phyloP scores from a whole-genome alignment of 495 filamentous ascomycete genomes.

The Bombardia bombarda region DNA sequence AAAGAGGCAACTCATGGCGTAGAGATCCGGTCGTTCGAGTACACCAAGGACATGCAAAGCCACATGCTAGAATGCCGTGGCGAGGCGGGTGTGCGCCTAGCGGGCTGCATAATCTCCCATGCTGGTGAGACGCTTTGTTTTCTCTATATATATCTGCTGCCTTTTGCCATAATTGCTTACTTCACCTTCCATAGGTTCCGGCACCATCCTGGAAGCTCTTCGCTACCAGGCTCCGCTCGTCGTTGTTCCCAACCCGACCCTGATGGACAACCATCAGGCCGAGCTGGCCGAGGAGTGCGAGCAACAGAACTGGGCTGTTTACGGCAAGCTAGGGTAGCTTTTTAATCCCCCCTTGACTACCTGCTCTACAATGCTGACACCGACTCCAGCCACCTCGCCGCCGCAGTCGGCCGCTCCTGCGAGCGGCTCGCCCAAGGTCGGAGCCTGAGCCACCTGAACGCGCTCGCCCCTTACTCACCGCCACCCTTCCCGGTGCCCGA shows the following conservation, averaged over 20 bases:
- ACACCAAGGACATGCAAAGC: conserved; percentile 45
- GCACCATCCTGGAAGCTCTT: conserved; percentile 78
- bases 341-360: background rate
- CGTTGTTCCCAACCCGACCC: conserved; percentile 73
- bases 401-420: conserved; percentile 15
- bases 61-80: conserved; percentile 44
- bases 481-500: conserved; percentile 21
- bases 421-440: conserved; percentile 17
- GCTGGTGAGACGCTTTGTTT: conserved; percentile 53
- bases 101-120: conserved; percentile 77
- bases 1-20: conserved; percentile 22
- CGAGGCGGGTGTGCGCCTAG: conserved; percentile 14
- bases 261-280: conserved; percentile 87
- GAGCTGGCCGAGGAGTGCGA: conserved; percentile 74
- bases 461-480: conserved; percentile 19
- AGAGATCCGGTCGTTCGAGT: conserved; percentile 54
- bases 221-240: conserved; percentile 59
- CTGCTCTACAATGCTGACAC: background rate
- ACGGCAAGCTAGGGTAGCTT: conserved; percentile 59
- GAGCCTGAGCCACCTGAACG: conserved; percentile 4
- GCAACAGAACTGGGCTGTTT: conserved; percentile 58
- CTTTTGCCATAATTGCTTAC: background rate
- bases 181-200: conserved; percentile 53
- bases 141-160: background rate
- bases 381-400: conserved; percentile 18